phyloP scores from a whole-genome alignment of 495 filamentous ascomycete genomes.

The Trichoderma reesei region DNA sequence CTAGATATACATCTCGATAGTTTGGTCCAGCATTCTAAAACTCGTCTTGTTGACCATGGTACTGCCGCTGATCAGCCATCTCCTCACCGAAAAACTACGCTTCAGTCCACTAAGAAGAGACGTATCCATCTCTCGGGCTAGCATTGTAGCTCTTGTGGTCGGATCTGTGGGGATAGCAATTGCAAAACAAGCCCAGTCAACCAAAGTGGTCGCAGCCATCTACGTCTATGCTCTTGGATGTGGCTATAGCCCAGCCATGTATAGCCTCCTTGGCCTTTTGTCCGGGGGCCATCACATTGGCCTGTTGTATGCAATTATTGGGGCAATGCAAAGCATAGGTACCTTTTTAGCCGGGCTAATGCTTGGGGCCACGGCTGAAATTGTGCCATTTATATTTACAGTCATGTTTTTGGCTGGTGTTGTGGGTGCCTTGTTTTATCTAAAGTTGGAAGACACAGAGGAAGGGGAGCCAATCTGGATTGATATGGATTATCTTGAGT shows the following conservation, averaged over 20 bases:
- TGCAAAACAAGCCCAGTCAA: not conserved
- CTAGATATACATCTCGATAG: not conserved
- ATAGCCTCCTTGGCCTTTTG: not conserved
- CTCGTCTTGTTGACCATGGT: not conserved
- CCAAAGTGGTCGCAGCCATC: not conserved
- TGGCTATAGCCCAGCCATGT: not conserved
- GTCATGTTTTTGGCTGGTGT: not conserved
- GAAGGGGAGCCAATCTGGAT: not conserved
- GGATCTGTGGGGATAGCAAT: not conserved
- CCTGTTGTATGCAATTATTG: not conserved
- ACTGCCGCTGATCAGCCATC: not conserved
- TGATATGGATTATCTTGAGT: not conserved
- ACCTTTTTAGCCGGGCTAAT: slow-evolving; percentile 2
- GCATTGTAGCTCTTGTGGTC: slow-evolving; percentile 1
- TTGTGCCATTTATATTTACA: not conserved
- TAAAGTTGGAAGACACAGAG: slow-evolving; percentile 1
- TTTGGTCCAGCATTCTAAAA: not conserved
- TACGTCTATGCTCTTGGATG: slow-evolving; percentile 2
- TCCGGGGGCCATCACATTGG: not conserved
- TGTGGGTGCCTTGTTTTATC: not conserved
- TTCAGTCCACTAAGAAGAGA: not conserved
- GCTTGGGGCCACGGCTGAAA: not conserved
- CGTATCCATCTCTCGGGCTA: not conserved
- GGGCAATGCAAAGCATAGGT: slow-evolving; percentile 1
- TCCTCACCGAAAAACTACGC: not conserved